Percentiles rank a stretch among this genome's conserved stretches.
These are phyloP conservation scores for Cucurbita maxima DNA, from an alignment of 306 rosid species.

Conservation along the genomic window DNA sequence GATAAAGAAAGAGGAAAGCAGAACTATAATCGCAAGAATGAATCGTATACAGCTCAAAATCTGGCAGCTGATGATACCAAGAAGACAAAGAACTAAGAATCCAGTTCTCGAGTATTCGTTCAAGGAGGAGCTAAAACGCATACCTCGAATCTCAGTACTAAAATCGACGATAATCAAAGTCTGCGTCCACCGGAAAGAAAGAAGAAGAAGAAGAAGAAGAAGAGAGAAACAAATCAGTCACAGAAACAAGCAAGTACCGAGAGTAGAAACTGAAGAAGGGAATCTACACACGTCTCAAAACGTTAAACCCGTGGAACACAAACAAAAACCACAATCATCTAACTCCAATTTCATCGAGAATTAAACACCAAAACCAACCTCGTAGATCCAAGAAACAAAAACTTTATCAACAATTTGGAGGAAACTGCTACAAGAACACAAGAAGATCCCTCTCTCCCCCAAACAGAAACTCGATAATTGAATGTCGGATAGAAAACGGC, in stretches of 20 bases:
- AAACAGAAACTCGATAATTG: slow-evolving; percentile 16
- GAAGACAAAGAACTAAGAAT: slow-evolving; percentile 12
- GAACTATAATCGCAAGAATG: slow-evolving; percentile 6
- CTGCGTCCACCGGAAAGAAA: slow-evolving; percentile 10
- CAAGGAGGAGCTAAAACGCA: slow-evolving; percentile 15
- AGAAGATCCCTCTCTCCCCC: slow-evolving; percentile 19
- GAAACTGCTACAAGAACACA: slow-evolving; percentile 6
- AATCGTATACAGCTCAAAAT: slow-evolving; percentile 16
- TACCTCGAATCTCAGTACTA: slow-evolving; percentile 27
- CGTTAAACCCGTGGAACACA: slow-evolving; percentile 21
- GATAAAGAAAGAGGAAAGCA: not conserved
- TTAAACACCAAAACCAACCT: slow-evolving; percentile 16
- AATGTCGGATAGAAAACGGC: slow-evolving; percentile 3
- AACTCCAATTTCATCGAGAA: slow-evolving; percentile 15
- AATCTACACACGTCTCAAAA: slow-evolving; percentile 16
- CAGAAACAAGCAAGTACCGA: slow-evolving; percentile 15
- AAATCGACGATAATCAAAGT: slow-evolving; percentile 18
- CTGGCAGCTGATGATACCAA: slow-evolving; percentile 6
- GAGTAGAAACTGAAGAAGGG: slow-evolving; percentile 10
- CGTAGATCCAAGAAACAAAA: slow-evolving; percentile 29
- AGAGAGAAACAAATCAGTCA: slow-evolving; percentile 8
- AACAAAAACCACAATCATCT: slow-evolving; percentile 10
- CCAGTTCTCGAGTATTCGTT: slow-evolving; percentile 18
- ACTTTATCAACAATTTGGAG: slow-evolving; percentile 2
- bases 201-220: not conserved